Conservation (phyloP, 306 rosid species). For the Trifolium dubium region DNA sequence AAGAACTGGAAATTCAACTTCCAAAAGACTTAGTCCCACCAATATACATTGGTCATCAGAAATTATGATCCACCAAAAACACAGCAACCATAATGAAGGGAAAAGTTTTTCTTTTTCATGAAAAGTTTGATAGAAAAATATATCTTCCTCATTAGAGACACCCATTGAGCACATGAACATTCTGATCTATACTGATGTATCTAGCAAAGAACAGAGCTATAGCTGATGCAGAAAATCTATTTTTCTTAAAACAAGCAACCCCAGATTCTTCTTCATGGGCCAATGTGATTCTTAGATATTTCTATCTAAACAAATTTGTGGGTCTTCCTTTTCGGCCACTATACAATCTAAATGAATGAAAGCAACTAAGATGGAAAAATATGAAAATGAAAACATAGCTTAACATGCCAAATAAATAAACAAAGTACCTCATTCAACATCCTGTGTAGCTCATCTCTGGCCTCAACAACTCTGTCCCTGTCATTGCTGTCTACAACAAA, state of each 20-base stretch:
- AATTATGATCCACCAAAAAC: background rate
- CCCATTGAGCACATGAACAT: slow-evolving; percentile 5
- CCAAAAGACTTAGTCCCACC: slow-evolving; percentile 10
- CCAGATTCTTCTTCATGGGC: slow-evolving; percentile 8
- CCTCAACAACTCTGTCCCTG: slow-evolving; percentile 99
- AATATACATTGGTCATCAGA: background rate
- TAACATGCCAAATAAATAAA: slow-evolving; percentile 13
- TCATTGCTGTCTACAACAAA: slow-evolving; percentile 99
- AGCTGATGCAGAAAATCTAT: background rate
- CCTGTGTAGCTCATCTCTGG: slow-evolving; percentile 97
- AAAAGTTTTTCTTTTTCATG: background rate
- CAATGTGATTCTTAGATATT: slow-evolving; percentile 21
- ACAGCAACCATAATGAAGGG: background rate
- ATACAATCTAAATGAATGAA: background rate
- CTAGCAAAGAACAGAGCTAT: slow-evolving; percentile 24
- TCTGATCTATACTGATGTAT: background rate
- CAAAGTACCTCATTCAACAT: slow-evolving; percentile 93
- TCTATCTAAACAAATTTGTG: slow-evolving; percentile 1
- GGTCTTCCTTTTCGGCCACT: background rate
- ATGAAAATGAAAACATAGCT: slow-evolving; percentile 1
- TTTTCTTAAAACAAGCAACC: slow-evolving; percentile 7
- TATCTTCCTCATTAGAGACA: slow-evolving; percentile 2
- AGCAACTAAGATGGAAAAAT: slow-evolving; percentile 7
- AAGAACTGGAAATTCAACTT: slow-evolving; percentile 12
- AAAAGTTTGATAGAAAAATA: slow-evolving; percentile 8